Percentiles rank a stretch among this genome's conserved stretches.
These are phyloP conservation scores for Kodamaea neixiangensis DNA, from an alignment of 805 yeast genomes.

Conservation along the genomic window DNA sequence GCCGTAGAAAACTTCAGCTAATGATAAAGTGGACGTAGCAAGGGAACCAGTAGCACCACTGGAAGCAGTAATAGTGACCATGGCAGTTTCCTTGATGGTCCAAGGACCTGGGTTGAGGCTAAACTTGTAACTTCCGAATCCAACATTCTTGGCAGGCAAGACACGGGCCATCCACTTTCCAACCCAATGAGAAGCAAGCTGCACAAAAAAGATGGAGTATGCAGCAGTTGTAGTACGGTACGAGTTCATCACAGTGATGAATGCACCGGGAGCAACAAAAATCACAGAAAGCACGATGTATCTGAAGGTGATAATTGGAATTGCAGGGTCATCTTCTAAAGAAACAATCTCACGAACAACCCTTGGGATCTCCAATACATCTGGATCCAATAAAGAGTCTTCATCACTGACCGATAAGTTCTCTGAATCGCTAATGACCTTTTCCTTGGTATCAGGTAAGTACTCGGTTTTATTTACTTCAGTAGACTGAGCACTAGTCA, in stretches of 20 bases:
- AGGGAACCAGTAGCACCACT: slow-evolving; percentile 53
- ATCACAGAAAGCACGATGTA: slow-evolving; percentile 34
- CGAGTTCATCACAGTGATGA: slow-evolving; percentile 40
- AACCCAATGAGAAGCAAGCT: slow-evolving; percentile 46
- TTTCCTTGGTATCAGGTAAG: slow-evolving; percentile 11
- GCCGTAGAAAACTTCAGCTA: slow-evolving; percentile 46
- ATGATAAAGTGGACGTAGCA: slow-evolving; percentile 48
- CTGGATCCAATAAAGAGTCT: slow-evolving; percentile 13
- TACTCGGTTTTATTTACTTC: slow-evolving; percentile 3
- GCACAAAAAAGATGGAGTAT: slow-evolving; percentile 52
- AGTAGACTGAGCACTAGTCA: not conserved
- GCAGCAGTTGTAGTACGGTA: slow-evolving; percentile 45
- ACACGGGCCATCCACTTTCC: slow-evolving; percentile 46
- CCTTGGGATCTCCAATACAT: slow-evolving; percentile 28
- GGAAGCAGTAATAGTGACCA: slow-evolving; percentile 53
- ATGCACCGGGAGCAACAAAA: slow-evolving; percentile 42
- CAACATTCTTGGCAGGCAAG: slow-evolving; percentile 35
- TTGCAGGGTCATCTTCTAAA: slow-evolving; percentile 25
- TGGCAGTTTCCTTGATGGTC: slow-evolving; percentile 52
- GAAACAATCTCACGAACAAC: slow-evolving; percentile 34
- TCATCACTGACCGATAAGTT: slow-evolving; percentile 8
- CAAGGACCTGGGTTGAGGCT: slow-evolving; percentile 55
- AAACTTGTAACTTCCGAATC: slow-evolving; percentile 25
- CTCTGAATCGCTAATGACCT: slow-evolving; percentile 9
- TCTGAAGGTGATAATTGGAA: slow-evolving; percentile 34